Conservation (phyloP, 2,329 filamentous ascomycete species). For the Fusarium sp. region DNA sequence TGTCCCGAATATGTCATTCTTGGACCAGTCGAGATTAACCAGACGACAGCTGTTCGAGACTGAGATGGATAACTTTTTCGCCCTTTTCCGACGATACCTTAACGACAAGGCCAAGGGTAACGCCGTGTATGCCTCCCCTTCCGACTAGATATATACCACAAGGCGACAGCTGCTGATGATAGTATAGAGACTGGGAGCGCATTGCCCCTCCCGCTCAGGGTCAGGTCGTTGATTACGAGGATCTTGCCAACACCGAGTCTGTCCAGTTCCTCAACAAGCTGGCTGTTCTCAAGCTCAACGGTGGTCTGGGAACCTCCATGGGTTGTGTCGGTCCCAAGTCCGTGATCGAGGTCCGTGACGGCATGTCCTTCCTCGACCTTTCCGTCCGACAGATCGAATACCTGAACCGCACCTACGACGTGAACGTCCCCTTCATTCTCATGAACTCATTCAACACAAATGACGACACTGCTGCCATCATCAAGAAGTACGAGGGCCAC, state of each 20-base stretch:
- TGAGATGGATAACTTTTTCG: constrained; percentile 99
- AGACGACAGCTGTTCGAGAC: constrained; percentile 85
- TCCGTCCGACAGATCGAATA: constrained; percentile 99
- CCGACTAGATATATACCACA: constrained; percentile 1
- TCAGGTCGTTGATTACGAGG: constrained; percentile 95
- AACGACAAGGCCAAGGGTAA: constrained; percentile 99
- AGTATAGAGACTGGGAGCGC: constrained; percentile 88
- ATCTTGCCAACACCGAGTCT: constrained; percentile 88
- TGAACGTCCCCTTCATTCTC: constrained; percentile 97
- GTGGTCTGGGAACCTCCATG: constrained; percentile 99
- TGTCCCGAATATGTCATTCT: background rate
- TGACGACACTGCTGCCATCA: constrained; percentile 96
- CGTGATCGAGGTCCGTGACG: constrained; percentile 98
- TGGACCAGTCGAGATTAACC: constrained; percentile 16
- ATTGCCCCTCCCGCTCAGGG: constrained; percentile 93
- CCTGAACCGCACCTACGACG: constrained; percentile 96
- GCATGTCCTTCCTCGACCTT: constrained; percentile 99
- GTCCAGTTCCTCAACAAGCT: constrained; percentile 97
- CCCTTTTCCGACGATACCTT: constrained; percentile 96
- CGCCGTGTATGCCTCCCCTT: constrained; percentile 72
- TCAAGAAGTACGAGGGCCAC: constrained; percentile 99
- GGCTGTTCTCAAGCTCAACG: constrained; percentile 98
- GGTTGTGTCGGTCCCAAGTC: constrained; percentile 99
- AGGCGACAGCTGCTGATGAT: constrained; percentile 37
- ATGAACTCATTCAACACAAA: constrained; percentile 99